These are phyloP conservation scores for Cladophialophora yegresii DNA, from an alignment of 2,329 filamentous ascomycete genomes.

Conservation along the genomic window DNA sequence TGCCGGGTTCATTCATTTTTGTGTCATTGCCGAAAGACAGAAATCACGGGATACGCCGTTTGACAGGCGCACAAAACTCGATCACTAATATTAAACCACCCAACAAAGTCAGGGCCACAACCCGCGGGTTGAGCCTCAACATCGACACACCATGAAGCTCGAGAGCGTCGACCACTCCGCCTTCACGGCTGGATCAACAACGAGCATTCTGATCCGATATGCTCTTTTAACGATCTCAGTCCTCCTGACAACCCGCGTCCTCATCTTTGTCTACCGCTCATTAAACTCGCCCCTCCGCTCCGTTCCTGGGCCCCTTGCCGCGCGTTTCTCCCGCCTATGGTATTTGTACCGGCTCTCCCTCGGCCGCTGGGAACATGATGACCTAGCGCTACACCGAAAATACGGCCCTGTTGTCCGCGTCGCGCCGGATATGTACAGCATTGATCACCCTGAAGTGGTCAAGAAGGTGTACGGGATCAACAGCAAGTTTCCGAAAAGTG, in stretches of 20 bases:
- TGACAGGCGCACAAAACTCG: neutral
- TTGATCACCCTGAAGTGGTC: constrained; percentile 32
- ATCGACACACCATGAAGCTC: neutral
- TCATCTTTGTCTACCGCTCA: constrained; percentile 33
- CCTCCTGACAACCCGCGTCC: constrained; percentile 11
- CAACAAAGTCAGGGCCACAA: neutral
- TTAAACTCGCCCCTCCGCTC: constrained; percentile 42
- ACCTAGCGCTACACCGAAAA: constrained; percentile 30
- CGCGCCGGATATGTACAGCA: constrained; percentile 32
- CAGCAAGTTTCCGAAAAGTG: constrained; percentile 33
- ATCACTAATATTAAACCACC: neutral
- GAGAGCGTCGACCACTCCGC: neutral
- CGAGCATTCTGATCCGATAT: constrained; percentile 20
- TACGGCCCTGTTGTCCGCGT: constrained; percentile 35
- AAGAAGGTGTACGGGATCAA: constrained; percentile 34
- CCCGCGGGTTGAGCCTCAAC: neutral
- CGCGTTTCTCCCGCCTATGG: constrained; percentile 51
- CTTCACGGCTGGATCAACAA: neutral
- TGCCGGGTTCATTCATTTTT: neutral
- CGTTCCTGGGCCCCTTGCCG: constrained; percentile 51
- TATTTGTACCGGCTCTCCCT: constrained; percentile 45
- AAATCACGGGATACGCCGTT: neutral
- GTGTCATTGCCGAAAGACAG: neutral
- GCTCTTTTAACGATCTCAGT: constrained; percentile 15
- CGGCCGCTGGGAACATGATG: constrained; percentile 45